Evolutionary conservation across 352 stramenopile genomes (phyloP).

Genomic region (Plasmopara viticola): DNA sequence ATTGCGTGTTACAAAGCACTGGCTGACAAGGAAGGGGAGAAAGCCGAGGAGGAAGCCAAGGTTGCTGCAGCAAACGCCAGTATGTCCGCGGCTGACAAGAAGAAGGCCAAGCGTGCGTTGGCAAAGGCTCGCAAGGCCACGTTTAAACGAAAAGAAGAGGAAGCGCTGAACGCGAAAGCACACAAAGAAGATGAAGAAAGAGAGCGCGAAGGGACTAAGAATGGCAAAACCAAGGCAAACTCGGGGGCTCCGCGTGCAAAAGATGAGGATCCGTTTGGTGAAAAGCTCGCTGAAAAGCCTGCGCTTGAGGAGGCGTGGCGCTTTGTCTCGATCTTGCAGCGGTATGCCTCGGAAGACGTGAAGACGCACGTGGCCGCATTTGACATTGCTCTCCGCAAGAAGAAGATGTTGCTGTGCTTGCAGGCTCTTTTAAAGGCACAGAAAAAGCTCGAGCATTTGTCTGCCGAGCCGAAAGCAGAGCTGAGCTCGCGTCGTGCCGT

Average conservation of each 20-base stretch:
- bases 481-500: constrained; percentile 28
- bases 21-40: constrained; percentile 51
- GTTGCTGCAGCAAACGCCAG: constrained; percentile 51
- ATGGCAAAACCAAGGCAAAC: constrained; percentile 70
- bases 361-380: constrained; percentile 70
- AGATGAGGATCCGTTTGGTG: constrained; percentile 66
- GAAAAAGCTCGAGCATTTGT: constrained; percentile 27
- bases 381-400: constrained; percentile 66
- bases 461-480: constrained; percentile 26
- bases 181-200: constrained; percentile 77
- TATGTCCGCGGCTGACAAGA: constrained; percentile 91
- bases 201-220: constrained; percentile 58
- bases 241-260: constrained; percentile 34
- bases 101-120: constrained; percentile 86
- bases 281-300: constrained; percentile 62
- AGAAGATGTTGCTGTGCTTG: constrained; percentile 70
- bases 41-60: constrained; percentile 27
- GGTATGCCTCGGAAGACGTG: constrained; percentile 47
- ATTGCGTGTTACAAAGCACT: constrained; percentile 89
- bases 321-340: constrained; percentile 65
- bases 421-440: constrained; percentile 65
- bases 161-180: constrained; percentile 62
- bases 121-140: constrained; percentile 85
- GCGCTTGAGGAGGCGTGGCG: constrained; percentile 72
- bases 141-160: constrained; percentile 83